These are phyloP conservation scores for Sordariomycetes sp. DNA, from an alignment of 2,329 filamentous ascomycete genomes.

Conservation along the genomic window DNA sequence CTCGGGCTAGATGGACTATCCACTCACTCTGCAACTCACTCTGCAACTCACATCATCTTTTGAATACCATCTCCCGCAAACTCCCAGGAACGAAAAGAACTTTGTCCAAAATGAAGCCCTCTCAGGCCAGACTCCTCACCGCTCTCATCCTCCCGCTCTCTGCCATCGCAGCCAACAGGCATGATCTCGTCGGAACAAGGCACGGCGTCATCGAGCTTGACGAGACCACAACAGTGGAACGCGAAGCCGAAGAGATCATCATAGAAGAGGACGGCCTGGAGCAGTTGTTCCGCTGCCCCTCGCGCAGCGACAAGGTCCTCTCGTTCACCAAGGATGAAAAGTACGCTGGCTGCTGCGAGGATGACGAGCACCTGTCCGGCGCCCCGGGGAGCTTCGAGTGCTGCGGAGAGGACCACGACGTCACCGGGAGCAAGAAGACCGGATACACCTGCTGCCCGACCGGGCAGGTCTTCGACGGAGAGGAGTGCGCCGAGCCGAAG, in stretches of 20 bases:
- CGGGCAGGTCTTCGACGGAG: constrained; percentile 7
- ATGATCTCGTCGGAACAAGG: not conserved
- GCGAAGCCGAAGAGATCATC: not conserved
- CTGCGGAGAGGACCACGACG: constrained; percentile 10
- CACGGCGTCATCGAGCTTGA: not conserved
- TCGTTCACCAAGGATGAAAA: not conserved
- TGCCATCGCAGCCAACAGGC: not conserved
- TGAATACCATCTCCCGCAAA: not conserved
- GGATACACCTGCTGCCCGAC: constrained; percentile 11
- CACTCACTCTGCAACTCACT: too few relatives aligned
- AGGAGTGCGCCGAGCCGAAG: constrained; percentile 5
- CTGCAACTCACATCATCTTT: not conserved
- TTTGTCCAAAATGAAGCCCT: not conserved
- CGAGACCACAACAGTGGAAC: not conserved
- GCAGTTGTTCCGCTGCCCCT: not conserved
- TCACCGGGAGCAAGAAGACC: constrained; percentile 5
- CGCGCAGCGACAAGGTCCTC: not conserved
- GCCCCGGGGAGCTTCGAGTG: constrained; percentile 10
- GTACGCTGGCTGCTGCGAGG: constrained; percentile 4
- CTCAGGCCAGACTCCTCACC: not conserved
- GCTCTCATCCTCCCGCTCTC: not conserved
- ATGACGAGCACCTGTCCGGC: constrained; percentile 7
- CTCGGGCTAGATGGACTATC: not conserved
- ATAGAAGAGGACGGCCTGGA: not conserved
- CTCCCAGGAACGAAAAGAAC: not conserved